Percentiles rank a stretch among this genome's conserved stretches.
Evolutionary conservation across 306 rosid genomes (phyloP).

Genomic region (Cicer pinnatifidum): DNA sequence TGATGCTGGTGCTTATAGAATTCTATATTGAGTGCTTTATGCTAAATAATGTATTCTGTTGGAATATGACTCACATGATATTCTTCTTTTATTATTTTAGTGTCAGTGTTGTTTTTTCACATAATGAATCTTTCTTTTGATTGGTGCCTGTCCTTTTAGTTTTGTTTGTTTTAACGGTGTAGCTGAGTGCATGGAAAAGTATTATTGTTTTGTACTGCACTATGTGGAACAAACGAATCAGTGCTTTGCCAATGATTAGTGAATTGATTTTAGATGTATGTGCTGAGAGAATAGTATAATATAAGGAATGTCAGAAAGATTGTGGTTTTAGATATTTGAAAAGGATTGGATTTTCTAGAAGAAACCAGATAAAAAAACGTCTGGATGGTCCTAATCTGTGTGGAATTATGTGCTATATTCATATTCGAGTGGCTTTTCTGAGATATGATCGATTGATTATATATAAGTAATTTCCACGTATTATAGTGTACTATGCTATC

Average conservation of each 20-base stretch:
- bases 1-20: conserved; percentile 69
- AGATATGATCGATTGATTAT: conserved; percentile 39
- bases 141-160: conserved; percentile 59
- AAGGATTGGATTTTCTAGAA: conserved; percentile 49
- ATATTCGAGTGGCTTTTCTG: conserved; percentile 41
- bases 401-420: conserved; percentile 41
- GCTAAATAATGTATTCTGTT: conserved; percentile 45
- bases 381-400: conserved; percentile 45
- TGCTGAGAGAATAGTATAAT: conserved; percentile 47
- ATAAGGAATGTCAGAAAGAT: conserved; percentile 55
- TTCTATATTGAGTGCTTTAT: conserved; percentile 69
- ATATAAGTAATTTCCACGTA: conserved; percentile 44
- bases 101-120: conserved; percentile 75
- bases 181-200: conserved; percentile 52
- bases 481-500: conserved; percentile 41
- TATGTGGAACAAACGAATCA: conserved; percentile 63
- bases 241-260: conserved; percentile 55
- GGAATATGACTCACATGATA: conserved; percentile 62
- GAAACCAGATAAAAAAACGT: conserved; percentile 42
- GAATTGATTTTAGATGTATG: conserved; percentile 45
- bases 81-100: conserved; percentile 45
- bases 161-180: conserved; percentile 58
- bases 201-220: conserved; percentile 35
- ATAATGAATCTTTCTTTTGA: conserved; percentile 61
- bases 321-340: conserved; percentile 51